phyloP scores from a whole-genome alignment of 2,329 filamentous ascomycete species.

The Sporothrix phasma region DNA sequence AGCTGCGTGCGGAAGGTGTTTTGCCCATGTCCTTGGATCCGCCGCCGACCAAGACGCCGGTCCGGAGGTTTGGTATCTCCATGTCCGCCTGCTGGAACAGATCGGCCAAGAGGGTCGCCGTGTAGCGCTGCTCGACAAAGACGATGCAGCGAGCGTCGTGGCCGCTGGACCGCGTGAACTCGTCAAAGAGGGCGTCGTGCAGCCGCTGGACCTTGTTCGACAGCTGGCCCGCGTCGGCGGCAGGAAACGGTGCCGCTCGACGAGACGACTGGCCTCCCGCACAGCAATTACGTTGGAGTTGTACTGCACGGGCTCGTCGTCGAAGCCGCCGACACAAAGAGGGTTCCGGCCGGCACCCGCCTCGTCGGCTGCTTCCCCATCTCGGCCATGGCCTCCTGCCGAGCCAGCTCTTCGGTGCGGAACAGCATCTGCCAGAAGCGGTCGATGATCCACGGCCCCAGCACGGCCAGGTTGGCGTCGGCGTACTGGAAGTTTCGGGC shows the following conservation, averaged over 20 bases:
- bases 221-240: conserved; percentile 33
- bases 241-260: conserved; percentile 41
- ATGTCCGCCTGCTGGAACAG: conserved; percentile 51
- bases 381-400: conserved; percentile 47
- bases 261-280: conserved; percentile 44
- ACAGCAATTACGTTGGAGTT: conserved; percentile 38
- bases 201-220: conserved; percentile 67
- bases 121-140: conserved; percentile 72
- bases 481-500: conserved; percentile 49
- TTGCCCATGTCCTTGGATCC: conserved; percentile 15
- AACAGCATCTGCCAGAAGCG: conserved; percentile 66
- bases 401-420: conserved; percentile 49
- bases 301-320: neutral
- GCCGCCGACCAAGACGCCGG: conserved; percentile 44
- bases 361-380: conserved; percentile 29
- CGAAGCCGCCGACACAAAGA: neutral
- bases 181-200: conserved; percentile 43
- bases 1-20: conserved; percentile 52
- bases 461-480: conserved; percentile 47
- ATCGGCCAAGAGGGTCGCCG: conserved; percentile 61
- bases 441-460: conserved; percentile 82
- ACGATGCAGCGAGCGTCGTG: conserved; percentile 62
- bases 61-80: conserved; percentile 46
- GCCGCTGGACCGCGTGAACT: conserved; percentile 50
- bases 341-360: conserved; percentile 23